Conservation (phyloP, 2,329 filamentous ascomycete species). For the Amylocarpus encephaloides region DNA sequence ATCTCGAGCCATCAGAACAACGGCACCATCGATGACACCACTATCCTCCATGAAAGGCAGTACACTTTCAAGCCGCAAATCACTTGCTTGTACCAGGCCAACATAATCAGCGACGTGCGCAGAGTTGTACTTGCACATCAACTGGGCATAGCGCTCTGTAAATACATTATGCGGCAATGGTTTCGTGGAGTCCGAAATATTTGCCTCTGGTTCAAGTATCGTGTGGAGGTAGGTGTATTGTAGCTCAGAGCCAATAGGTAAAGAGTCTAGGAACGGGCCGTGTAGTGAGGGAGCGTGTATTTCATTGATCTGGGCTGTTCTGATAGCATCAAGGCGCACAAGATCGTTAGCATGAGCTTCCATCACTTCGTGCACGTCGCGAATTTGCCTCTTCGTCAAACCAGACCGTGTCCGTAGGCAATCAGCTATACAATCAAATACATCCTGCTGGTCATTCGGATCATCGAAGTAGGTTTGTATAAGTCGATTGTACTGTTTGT, state of each 20-base stretch:
- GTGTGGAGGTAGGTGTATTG: slow-evolving; percentile 62
- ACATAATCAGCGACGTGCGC: slow-evolving; percentile 82
- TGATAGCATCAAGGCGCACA: slow-evolving; percentile 48
- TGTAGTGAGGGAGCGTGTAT: slow-evolving; percentile 50
- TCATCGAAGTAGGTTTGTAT: slow-evolving; percentile 83
- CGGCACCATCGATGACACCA: slow-evolving; percentile 86
- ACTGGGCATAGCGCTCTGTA: slow-evolving; percentile 75
- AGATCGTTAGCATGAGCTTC: slow-evolving; percentile 51
- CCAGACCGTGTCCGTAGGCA: slow-evolving; percentile 61
- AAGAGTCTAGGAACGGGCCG: slow-evolving; percentile 44
- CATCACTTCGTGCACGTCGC: slow-evolving; percentile 61
- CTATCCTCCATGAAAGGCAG: slow-evolving; percentile 84
- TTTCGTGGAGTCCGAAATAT: slow-evolving; percentile 32
- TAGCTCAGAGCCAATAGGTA: slow-evolving; percentile 47
- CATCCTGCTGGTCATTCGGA: slow-evolving; percentile 61
- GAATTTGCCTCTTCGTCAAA: slow-evolving; percentile 62
- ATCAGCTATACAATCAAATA: slow-evolving; percentile 75
- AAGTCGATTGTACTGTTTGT: slow-evolving; percentile 73
- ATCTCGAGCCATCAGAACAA: slow-evolving; percentile 83
- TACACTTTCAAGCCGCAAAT: slow-evolving; percentile 72
- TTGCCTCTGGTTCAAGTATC: slow-evolving; percentile 59
- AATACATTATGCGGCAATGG: slow-evolving; percentile 50
- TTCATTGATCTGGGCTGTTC: slow-evolving; percentile 51
- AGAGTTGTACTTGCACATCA: slow-evolving; percentile 85
- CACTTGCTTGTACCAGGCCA: slow-evolving; percentile 64